Conservation (phyloP, 139 green algal genomes). For the Pleodorina starrii region DNA sequence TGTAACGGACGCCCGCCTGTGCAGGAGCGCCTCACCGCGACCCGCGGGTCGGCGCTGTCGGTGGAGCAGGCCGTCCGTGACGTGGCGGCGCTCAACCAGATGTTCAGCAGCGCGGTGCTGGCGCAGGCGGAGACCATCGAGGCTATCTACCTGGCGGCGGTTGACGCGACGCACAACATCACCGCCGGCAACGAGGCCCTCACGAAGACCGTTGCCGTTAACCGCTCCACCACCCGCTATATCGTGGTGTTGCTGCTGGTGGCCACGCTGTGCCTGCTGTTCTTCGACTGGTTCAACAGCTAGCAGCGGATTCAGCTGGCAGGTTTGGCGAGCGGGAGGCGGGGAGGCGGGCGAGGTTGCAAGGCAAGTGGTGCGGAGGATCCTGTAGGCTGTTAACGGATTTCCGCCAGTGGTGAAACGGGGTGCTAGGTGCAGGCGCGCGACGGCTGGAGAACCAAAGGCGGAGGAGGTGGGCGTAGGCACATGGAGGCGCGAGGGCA, state of each 20-base stretch:
- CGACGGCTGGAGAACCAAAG: too few species aligned
- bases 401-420: too few species aligned
- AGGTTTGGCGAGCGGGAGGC: neutral
- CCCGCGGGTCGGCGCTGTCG: conserved; percentile 56
- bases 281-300: conserved; percentile 88
- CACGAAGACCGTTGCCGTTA: conserved; percentile 79
- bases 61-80: conserved; percentile 81
- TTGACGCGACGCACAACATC: conserved; percentile 72
- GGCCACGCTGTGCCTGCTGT: conserved; percentile 74
- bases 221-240: conserved; percentile 66
- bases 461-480: too few species aligned
- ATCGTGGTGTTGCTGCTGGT: conserved; percentile 79
- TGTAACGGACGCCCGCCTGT: too few species aligned
- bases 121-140: conserved; percentile 82
- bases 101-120: conserved; percentile 81
- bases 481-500: too few species aligned
- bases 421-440: too few species aligned
- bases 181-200: conserved; percentile 77
- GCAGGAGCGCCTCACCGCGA: conserved; percentile 74
- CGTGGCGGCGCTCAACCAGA: conserved; percentile 85
- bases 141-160: conserved; percentile 76
- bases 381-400: too few species aligned
- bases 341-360: neutral
- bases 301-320: too few species aligned
- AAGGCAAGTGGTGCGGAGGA: too few species aligned